Evolutionary conservation across 371 early-diverging fungal genomes (phyloP), one percentile per base, ranked within the genome.

Genomic region (Haplosporangium sp.): DNA sequence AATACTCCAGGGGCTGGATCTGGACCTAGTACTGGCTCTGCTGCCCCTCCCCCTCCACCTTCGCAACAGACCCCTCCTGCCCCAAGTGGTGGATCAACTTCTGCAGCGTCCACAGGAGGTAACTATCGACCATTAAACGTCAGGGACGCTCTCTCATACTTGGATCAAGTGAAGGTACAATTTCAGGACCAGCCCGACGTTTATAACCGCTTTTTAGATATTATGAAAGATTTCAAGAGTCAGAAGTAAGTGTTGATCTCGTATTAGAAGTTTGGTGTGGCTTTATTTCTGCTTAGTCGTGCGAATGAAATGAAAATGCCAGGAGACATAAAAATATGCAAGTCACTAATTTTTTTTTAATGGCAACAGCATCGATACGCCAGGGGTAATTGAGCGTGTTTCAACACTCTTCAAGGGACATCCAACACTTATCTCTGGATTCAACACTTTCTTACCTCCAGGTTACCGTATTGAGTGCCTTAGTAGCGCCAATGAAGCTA

Each of bases 181-280:
- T 99, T 99, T 84, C 85, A 91, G 27, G 93, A 96, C 71, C 91
- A 95, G 52, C 96, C 98, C 11, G 97, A 96, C 61, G 96, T 98
- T 2, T 99, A 99, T 88, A 98, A 97, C 77, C 90, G 92, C 72
- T 99, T 99, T 84, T 72, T 99, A 76, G 99, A 99, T 81, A 98
- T 99, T 40, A 99, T 99, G 99, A 98, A 98, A 86, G 99, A 99
- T 77, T 99, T 99, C 82, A 99, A 99, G 85, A 94, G 96, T 72
- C 96, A 98, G 76, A 91, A 92, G 94, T 94, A 88, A 87, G 88
- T 86, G 10, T 15, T 35, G 37, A 15, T 50, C n/a, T n/a, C 6
- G 7, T n/a, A n/a, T 4, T 5, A 15, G 50, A 15, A 19, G 50
- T 11, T n/a, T 50, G 15, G 1, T 52, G 52, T 52, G 52, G 17